A percentile compares a stretch with the other conserved stretches of the same genome.
Evolutionary conservation across 2,329 filamentous ascomycete genomes (phyloP).

Genomic region (Colletotrichum sansevieriae): DNA sequence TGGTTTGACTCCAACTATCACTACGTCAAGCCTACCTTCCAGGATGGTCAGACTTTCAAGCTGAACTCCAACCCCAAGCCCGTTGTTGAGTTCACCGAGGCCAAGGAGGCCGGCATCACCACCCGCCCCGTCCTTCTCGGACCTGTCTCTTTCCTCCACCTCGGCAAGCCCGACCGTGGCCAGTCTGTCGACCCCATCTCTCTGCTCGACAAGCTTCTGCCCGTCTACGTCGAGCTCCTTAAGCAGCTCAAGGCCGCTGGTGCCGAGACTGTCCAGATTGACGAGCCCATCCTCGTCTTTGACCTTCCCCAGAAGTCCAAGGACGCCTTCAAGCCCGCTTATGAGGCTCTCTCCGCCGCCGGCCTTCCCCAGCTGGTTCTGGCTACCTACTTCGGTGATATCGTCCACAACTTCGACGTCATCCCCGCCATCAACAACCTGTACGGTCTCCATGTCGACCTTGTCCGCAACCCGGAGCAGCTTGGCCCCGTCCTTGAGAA

Average conservation of each 20-base stretch:
- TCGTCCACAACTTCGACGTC: conserved; percentile 98
- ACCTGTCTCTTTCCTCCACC: conserved; percentile 96
- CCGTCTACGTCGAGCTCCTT: conserved; percentile 94
- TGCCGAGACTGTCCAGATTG: conserved; percentile 97
- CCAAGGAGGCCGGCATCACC: conserved; percentile 93
- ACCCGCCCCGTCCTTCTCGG: conserved; percentile 96
- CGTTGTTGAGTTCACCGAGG: conserved; percentile 93
- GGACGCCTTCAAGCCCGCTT: conserved; percentile 97
- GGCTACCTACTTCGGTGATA: conserved; percentile 99
- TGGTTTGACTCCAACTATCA: conserved; percentile 99
- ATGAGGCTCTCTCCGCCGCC: conserved; percentile 85
- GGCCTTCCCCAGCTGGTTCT: conserved; percentile 90
- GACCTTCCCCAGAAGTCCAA: conserved; percentile 92
- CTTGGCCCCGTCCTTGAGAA: conserved; percentile 86
- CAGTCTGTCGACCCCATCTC: conserved; percentile 94
- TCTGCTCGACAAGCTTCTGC: conserved; percentile 91
- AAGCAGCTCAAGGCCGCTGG: conserved; percentile 94
- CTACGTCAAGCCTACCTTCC: conserved; percentile 99
- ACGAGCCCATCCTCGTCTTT: conserved; percentile 96
- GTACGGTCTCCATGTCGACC: conserved; percentile 91
- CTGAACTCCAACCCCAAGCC: conserved; percentile 91
- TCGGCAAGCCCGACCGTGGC: conserved; percentile 97
- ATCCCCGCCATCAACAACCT: conserved; percentile 71
- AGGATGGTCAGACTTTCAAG: conserved; percentile 97
- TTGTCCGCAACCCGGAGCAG: conserved; percentile 98